Evolutionary conservation across 768 basidiomycete genomes (phyloP), one percentile per base, ranked within the genome.

Genomic region (Lentinus brumalis): DNA sequence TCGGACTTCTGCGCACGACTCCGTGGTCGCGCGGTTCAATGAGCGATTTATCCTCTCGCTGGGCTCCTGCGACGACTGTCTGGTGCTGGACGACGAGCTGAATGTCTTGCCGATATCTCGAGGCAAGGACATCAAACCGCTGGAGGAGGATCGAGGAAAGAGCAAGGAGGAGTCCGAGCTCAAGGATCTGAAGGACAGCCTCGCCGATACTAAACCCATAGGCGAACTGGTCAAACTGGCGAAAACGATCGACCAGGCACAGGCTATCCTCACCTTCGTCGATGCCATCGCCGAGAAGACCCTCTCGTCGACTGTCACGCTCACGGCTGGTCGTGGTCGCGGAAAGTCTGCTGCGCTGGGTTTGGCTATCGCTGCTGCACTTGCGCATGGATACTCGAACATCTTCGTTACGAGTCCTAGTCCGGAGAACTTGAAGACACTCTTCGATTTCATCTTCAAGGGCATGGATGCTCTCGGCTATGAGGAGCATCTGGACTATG

Each of bases 371-470:
- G 91, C 96, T 1, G 90, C 94, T 12, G 96, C 97, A 1, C 79
- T 98, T 21, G 90, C 88, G 1, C 91, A 97, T 69, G 95, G 94
- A 29, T 98, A 98, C 72, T 91, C 92, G 53, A 99, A 99, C 74
- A 93, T 98, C 59, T 99, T 98, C 71, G 94, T 99, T 54, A 99
- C 97, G 10, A 94, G 92, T 73, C 97, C 97, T 0, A 94, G 89
- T 69, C 97, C 97, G 2, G 96, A 98, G 76, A 99, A 99, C 74
- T 78, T 99, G 77, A 96, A 91, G 78, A 98, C 96, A 0, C 73
- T 98, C n/a, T 99, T 98, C 69, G 94, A 98, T 60, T 98, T 99
- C 73, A 83, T 98, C 30, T 97, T 97, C 82, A 96, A 97, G 72
- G 97, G 96, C 1, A 78, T 99, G 78, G 96, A 98, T 71, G 90